phyloP scores from a whole-genome alignment of 2,329 filamentous ascomycete genomes.

The Daldinia eschscholtzii region DNA sequence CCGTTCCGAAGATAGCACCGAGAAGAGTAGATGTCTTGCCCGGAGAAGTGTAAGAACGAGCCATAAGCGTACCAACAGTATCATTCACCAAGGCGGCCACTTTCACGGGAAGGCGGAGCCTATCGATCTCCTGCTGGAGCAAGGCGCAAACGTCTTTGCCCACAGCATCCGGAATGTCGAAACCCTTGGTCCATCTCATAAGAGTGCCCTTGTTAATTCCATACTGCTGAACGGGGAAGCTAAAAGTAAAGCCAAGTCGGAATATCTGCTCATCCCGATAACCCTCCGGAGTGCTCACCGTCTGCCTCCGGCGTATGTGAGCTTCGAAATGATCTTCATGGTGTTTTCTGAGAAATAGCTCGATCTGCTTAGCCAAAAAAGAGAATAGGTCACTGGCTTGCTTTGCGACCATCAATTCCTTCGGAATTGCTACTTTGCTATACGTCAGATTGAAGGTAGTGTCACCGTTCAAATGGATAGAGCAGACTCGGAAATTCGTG shows the following conservation, averaged over 20 bases:
- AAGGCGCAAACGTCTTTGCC: conserved; percentile 95
- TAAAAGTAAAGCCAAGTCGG: conserved; percentile 98
- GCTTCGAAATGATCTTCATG: conserved; percentile 88
- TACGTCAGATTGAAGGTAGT: conserved; percentile 94
- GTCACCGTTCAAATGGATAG: conserved; percentile 91
- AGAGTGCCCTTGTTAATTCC: conserved; percentile 95
- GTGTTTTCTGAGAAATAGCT: conserved; percentile 86
- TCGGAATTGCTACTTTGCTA: conserved; percentile 91
- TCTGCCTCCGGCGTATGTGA: conserved; percentile 73
- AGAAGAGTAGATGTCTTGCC: conserved; percentile 88
- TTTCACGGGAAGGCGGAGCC: conserved; percentile 85
- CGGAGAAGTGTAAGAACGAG: conserved; percentile 92
- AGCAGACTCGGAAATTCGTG: conserved; percentile 98
- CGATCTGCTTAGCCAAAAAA: conserved; percentile 94
- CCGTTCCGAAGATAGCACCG: conserved; percentile 97
- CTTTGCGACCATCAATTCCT: conserved; percentile 89
- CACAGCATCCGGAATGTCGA: conserved; percentile 93
- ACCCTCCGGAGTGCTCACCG: conserved; percentile 68
- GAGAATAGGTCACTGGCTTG: conserved; percentile 88
- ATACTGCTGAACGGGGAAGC: conserved; percentile 93
- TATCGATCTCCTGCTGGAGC: conserved; percentile 90
- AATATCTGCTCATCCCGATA: conserved; percentile 83
- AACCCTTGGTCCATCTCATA: conserved; percentile 98
- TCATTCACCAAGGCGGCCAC: conserved; percentile 98
- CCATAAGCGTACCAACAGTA: conserved; percentile 97